A percentile compares a stretch with the other conserved stretches of the same genome.
Conservation (phyloP, 2,329 filamentous ascomycete genomes). For the Nemania serpens region DNA sequence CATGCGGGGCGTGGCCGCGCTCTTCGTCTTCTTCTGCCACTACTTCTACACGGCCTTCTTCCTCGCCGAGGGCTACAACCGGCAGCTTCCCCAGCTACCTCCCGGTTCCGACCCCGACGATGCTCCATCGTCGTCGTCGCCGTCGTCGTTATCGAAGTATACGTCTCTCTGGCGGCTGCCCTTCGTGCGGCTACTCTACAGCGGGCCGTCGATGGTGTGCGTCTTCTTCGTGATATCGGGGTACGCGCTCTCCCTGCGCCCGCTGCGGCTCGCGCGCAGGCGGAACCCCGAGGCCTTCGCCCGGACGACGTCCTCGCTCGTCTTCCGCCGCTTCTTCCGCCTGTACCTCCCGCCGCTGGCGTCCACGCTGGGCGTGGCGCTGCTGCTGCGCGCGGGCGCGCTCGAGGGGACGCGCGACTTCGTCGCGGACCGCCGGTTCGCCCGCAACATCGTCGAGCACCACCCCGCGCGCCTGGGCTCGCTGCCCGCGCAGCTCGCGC, state of each 20-base stretch:
- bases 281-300: constrained; percentile 42
- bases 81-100: constrained; percentile 8
- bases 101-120: constrained; percentile 3
- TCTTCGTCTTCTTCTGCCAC: constrained; percentile 63
- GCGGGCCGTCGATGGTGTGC: constrained; percentile 61
- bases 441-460: constrained; percentile 55
- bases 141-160: constrained; percentile 40
- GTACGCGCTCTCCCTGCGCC: constrained; percentile 61
- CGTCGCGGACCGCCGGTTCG: constrained; percentile 47
- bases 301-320: constrained; percentile 53
- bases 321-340: constrained; percentile 57
- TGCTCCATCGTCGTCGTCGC: background rate
- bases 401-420: constrained; percentile 57
- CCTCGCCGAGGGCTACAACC: constrained; percentile 52
- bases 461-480: constrained; percentile 49
- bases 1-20: constrained; percentile 60
- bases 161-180: constrained; percentile 57
- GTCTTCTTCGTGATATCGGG: constrained; percentile 67
- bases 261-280: constrained; percentile 49
- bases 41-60: constrained; percentile 58
- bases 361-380: constrained; percentile 54
- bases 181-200: constrained; percentile 58
- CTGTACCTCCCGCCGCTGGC: constrained; percentile 57
- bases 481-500: constrained; percentile 46
- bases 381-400: constrained; percentile 50